Conservation (phyloP, 768 basidiomycete genomes). For the Pholiota molesta region DNA sequence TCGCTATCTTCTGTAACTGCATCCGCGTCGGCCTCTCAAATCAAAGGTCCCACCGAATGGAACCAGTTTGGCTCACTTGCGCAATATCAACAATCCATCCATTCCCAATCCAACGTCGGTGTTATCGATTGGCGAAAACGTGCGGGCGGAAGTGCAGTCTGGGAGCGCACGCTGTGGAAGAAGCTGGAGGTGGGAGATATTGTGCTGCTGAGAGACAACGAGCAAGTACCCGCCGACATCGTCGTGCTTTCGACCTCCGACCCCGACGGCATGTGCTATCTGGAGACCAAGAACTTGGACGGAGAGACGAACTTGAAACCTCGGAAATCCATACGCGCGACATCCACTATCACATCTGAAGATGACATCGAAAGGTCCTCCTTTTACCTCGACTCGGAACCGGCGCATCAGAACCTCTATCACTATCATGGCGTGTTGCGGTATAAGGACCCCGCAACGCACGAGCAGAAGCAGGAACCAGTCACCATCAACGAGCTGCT, state of each 20-base stretch:
- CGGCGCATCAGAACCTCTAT: conserved; percentile 93
- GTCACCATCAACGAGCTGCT: conserved; percentile 93
- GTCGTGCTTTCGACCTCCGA: conserved; percentile 92
- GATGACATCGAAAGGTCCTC: conserved; percentile 88
- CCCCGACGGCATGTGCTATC: conserved; percentile 88
- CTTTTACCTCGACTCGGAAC: conserved; percentile 91
- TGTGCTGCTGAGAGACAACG: conserved; percentile 88
- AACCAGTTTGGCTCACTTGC: conserved; percentile 43
- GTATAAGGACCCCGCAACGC: conserved; percentile 59
- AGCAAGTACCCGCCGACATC: conserved; percentile 96
- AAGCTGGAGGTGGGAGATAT: conserved; percentile 98
- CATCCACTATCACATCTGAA: conserved; percentile 75
- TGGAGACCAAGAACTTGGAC: conserved; percentile 98
- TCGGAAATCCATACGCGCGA: conserved; percentile 75
- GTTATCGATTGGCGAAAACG: conserved; percentile 83
- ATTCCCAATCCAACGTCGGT: conserved; percentile 59
- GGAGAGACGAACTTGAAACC: conserved; percentile 97
- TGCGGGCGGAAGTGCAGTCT: conserved; percentile 70
- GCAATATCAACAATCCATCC: conserved; percentile 60
- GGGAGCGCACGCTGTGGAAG: conserved; percentile 98
- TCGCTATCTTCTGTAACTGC: conserved; percentile 33
- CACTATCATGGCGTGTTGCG: conserved; percentile 84
- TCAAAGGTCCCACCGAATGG: conserved; percentile 38
- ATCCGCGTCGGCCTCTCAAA: conserved; percentile 21
- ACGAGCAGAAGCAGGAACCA: conserved; percentile 62